Base-by-base conservation (phyloP, 2,329 filamentous ascomycete species). In the Xylariaceae sp. region DNA sequence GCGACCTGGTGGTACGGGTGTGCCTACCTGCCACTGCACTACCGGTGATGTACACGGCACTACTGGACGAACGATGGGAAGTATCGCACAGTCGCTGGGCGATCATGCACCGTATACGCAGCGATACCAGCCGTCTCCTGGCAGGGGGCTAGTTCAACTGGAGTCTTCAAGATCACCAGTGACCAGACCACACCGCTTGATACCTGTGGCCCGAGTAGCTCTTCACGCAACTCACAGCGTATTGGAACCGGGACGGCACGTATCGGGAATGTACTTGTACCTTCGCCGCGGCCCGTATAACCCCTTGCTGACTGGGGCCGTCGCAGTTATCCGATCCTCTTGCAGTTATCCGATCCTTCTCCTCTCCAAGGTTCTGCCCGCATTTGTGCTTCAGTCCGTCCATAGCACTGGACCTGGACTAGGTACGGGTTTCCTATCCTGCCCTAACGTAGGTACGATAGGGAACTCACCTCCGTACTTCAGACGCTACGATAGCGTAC, bases 41-140 rank as follows among this genome's bases (percentile, higher is more conserved):
- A 30, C 23, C 23, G 23, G 23, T 30, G 17, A 49, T 15, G n/a
- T 49, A 49, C 17, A 10, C n/a, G n/a, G 18, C 54, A 63, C 61
- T 57, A 34, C 52, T 55, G 56, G 52, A 63, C 62, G 63, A 66
- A 68, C 66, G 63, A 58, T 55, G 48, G 64, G 68, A 67, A 30
- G 23, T 30, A 30, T 30, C 23, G 23, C 23, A 30, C 23, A 30
- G 23, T 30, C 23, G 23, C 23, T 30, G 23, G 23, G 23, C 23
- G 58, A 45, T 51, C 51, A 64, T 67, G 67, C 68, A 70, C 68
- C 48, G 68, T 70, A 59, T 69, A 71, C 67, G 64, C 65, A 42
- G 37, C 37, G 9, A 42, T 9, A 13, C 37, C 64, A 63, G 64
- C 57, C 47, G n/a, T 58, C 64, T 67, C 55, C 58, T 49, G 62